These are phyloP conservation scores for Boletellus emodensis DNA, from an alignment of 768 basidiomycete genomes.

Conservation along the genomic window DNA sequence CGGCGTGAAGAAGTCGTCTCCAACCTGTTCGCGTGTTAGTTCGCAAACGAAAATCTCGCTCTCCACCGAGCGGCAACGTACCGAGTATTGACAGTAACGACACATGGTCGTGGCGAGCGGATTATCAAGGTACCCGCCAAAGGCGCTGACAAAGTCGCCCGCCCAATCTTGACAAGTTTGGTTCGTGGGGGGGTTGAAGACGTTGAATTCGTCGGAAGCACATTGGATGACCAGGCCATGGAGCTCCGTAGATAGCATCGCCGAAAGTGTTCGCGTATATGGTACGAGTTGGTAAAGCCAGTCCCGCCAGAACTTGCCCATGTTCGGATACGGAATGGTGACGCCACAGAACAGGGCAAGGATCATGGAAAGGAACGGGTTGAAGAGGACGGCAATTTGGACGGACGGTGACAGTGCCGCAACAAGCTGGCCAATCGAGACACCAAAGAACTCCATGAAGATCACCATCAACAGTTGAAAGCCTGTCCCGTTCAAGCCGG, in stretches of 20 bases:
- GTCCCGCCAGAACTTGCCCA: conserved; percentile 66
- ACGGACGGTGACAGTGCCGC: conserved; percentile 75
- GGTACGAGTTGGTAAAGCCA: conserved; percentile 76
- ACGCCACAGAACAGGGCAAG: conserved; percentile 79
- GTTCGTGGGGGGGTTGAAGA: conserved; percentile 69
- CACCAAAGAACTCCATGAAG: conserved; percentile 69
- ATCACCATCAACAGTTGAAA: conserved; percentile 69
- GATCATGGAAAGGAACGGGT: conserved; percentile 66
- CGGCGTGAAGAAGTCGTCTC: conserved; percentile 67
- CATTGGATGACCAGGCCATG: conserved; percentile 66
- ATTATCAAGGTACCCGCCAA: conserved; percentile 76
- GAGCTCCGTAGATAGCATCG: conserved; percentile 76
- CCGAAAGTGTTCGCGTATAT: conserved; percentile 64
- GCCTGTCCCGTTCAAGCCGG: conserved; percentile 59
- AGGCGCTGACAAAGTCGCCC: conserved; percentile 51
- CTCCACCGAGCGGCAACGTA: conserved; percentile 16
- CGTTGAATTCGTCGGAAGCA: conserved; percentile 61
- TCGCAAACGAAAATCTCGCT: not conserved
- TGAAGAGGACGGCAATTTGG: conserved; percentile 75
- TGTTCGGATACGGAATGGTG: conserved; percentile 62
- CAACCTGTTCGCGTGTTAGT: conserved; percentile 33
- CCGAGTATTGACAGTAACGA: conserved; percentile 66
- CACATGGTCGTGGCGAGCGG: conserved; percentile 56
- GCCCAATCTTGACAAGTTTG: conserved; percentile 75
- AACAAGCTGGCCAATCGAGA: conserved; percentile 70